phyloP scores from a whole-genome alignment of 306 rosid genomes.

The Cucurbita moschata region DNA sequence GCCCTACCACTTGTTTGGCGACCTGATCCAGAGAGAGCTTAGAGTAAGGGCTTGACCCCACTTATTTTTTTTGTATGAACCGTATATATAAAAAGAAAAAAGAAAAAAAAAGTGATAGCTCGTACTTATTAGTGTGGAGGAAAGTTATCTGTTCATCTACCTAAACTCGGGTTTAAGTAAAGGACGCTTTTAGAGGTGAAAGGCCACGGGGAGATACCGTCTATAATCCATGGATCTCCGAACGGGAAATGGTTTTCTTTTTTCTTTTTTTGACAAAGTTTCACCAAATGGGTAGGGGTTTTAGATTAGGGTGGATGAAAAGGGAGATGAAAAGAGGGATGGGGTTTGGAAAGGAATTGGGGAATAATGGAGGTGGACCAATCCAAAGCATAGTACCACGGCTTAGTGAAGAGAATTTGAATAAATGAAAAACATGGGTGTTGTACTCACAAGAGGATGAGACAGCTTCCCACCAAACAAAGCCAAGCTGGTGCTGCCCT shows the following conservation, averaged over 20 bases:
- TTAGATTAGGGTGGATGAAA: not conserved
- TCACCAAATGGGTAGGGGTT: not conserved
- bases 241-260: too few relatives aligned
- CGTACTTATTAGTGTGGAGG: not conserved
- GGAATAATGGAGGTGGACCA: not conserved
- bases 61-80: too few relatives aligned
- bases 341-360: not conserved
- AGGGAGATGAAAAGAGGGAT: not conserved
- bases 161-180: not conserved
- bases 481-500: constrained; percentile 12
- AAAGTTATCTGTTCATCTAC: not conserved
- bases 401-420: not conserved
- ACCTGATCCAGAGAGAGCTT: too few relatives aligned
- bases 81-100: too few relatives aligned
- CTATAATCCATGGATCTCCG: too few relatives aligned
- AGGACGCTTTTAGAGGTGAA: too few relatives aligned
- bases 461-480: constrained; percentile 41
- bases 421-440: not conserved
- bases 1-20: too few relatives aligned
- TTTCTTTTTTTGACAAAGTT: not conserved
- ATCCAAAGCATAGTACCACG: not conserved
- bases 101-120: too few relatives aligned
- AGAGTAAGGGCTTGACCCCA: too few relatives aligned
- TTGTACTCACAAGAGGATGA: not conserved
- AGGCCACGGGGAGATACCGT: too few relatives aligned